phyloP scores from a whole-genome alignment of 257 asterid genomes.

The Cordia subcordata region DNA sequence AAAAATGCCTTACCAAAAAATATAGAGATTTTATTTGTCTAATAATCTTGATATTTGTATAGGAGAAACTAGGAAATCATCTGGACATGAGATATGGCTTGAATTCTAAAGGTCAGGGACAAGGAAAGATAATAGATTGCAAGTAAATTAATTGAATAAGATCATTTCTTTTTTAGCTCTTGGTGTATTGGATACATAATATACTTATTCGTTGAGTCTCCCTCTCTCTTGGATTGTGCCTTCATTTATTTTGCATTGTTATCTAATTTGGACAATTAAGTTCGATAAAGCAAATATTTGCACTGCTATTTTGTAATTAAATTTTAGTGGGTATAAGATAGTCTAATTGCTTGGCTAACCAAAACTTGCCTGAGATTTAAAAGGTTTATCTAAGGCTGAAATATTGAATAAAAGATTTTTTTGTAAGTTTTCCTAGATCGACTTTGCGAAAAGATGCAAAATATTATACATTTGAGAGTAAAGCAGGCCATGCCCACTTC shows the following conservation, averaged over 20 bases:
- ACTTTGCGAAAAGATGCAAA: conserved; percentile 96
- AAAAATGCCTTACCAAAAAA: no score
- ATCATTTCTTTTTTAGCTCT: not conserved
- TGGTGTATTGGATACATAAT: not conserved
- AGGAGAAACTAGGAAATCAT: conserved; percentile 98
- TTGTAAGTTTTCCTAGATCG: conserved; percentile 48
- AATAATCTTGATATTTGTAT: conserved; percentile 13
- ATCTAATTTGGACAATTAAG: no score
- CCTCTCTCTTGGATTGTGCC: not conserved
- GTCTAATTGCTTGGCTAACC: no score
- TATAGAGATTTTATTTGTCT: conserved; percentile 8
- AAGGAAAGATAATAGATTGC: conserved; percentile 95
- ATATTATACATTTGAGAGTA: conserved; percentile 88
- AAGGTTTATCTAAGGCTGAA: no score
- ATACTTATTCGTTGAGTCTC: not conserved
- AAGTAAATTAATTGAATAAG: conserved; percentile 33
- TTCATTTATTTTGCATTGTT: no score
- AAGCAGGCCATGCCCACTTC: no score
- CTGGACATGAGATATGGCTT: conserved; percentile 91
- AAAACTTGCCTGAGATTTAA: no score
- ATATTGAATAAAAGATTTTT: no score
- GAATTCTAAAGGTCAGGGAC: conserved; percentile 97
- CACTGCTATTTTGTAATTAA: no score
- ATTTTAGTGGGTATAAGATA: no score
- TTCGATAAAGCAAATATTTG: no score